Evolutionary conservation across 805 yeast species (phyloP).

Genomic region (Candida schatavii): DNA sequence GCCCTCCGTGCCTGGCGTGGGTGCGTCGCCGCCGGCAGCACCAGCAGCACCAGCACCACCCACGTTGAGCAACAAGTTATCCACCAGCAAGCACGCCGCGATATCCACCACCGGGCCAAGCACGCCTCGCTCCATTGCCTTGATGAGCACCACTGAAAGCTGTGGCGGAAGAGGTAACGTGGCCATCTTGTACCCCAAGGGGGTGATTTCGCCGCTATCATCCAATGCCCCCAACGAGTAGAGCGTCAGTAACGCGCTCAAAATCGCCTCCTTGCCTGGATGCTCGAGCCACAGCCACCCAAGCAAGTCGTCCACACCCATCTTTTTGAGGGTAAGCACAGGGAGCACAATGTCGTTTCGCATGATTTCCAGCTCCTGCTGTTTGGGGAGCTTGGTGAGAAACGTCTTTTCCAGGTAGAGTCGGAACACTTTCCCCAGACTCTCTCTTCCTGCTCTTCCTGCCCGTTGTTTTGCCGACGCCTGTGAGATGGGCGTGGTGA

Average conservation of each 20-base stretch:
- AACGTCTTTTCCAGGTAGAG: constrained; percentile 76
- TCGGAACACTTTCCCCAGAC: constrained; percentile 81
- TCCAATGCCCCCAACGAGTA: constrained; percentile 78
- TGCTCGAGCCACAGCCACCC: constrained; percentile 92
- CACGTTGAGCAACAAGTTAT: constrained; percentile 79
- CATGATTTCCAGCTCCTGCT: constrained; percentile 91
- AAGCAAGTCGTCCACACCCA: constrained; percentile 79
- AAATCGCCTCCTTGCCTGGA: constrained; percentile 76
- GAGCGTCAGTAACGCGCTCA: constrained; percentile 74
- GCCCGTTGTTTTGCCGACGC: constrained; percentile 94
- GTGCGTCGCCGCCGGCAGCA: constrained; percentile 46
- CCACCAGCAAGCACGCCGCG: constrained; percentile 90
- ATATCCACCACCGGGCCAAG: constrained; percentile 76
- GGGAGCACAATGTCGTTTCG: constrained; percentile 86
- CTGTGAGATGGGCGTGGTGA: constrained; percentile 89
- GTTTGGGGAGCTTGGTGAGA: constrained; percentile 52
- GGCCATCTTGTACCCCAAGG: constrained; percentile 82
- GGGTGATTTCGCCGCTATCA: constrained; percentile 72
- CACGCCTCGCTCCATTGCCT: constrained; percentile 60
- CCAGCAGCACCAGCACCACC: too few species aligned
- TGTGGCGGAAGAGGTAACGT: constrained; percentile 91
- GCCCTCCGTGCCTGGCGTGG: too few species aligned
- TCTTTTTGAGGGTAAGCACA: constrained; percentile 74
- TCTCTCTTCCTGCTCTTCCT: constrained; percentile 99
- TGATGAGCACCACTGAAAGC: constrained; percentile 76